A percentile compares a stretch with the other conserved stretches of the same genome.
Evolutionary conservation across 371 early-diverging fungal genomes (phyloP).

Genomic region (Mortierella sp.): DNA sequence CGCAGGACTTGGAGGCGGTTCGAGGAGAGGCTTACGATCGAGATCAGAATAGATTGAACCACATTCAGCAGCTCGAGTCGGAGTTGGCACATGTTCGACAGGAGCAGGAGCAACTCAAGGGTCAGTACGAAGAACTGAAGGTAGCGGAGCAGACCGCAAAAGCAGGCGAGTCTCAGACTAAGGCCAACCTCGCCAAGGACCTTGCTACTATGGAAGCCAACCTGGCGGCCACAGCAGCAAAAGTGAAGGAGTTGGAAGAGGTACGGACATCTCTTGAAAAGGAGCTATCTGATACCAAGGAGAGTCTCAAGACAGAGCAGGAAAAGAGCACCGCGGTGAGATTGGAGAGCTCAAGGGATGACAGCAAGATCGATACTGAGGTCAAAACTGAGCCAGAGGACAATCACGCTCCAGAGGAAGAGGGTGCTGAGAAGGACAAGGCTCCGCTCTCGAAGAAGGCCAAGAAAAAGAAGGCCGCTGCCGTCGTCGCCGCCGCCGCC

Average conservation of each 20-base stretch:
- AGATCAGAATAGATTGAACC: constrained; percentile 16
- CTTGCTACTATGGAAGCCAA: constrained; percentile 21
- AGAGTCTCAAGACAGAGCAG: constrained; percentile 14
- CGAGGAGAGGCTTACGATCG: constrained; percentile 18
- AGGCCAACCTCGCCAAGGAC: constrained; percentile 29
- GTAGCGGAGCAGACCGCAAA: constrained; percentile 42
- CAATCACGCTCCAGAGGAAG: constrained; percentile 20
- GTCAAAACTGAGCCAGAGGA: constrained; percentile 11
- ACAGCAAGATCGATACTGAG: neutral
- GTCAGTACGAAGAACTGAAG: constrained; percentile 39
- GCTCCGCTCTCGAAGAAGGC: constrained; percentile 46
- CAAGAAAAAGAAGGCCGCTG: constrained; percentile 41
- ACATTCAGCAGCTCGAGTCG: constrained; percentile 27
- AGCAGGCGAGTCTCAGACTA: constrained; percentile 46
- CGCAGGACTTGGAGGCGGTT: constrained; percentile 18
- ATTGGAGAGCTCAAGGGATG: constrained; percentile 4
- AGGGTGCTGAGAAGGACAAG: constrained; percentile 21
- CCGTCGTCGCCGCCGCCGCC: constrained; percentile 27
- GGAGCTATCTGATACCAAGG: constrained; percentile 28
- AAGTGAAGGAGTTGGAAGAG: constrained; percentile 27
- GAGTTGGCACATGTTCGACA: constrained; percentile 23
- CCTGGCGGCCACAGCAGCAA: constrained; percentile 22
- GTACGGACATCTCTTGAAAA: constrained; percentile 28
- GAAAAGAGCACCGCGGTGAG: neutral
- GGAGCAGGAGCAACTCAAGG: constrained; percentile 31